Conservation (phyloP, 306 rosid genomes). For the Glycyrrhiza uralensis region DNA sequence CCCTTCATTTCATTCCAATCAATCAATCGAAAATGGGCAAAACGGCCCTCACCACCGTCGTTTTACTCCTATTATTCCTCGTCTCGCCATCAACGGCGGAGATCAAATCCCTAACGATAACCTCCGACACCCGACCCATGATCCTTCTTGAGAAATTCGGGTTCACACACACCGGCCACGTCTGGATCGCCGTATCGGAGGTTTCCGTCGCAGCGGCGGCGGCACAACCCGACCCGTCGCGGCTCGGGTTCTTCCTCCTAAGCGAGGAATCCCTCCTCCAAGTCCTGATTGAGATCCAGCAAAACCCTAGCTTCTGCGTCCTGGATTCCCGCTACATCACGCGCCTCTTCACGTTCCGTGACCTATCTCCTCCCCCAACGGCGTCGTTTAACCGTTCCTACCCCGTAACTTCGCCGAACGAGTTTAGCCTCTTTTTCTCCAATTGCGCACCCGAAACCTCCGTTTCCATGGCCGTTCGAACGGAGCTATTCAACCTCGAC, state of each 20-base stretch:
- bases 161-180: constrained; percentile 76
- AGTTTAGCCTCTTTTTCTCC: constrained; percentile 74
- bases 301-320: constrained; percentile 67
- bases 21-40: constrained; percentile 36
- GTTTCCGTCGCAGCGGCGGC: constrained; percentile 43
- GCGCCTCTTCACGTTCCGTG: constrained; percentile 56
- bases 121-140: constrained; percentile 69
- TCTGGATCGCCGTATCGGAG: constrained; percentile 44
- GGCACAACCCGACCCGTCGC: constrained; percentile 33
- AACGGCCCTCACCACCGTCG: constrained; percentile 28
- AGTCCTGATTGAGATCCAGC: constrained; percentile 79
- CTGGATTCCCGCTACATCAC: constrained; percentile 52
- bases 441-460: constrained; percentile 65
- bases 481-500: constrained; percentile 67
- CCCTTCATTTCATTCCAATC: neutral
- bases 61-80: constrained; percentile 25
- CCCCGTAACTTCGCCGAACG: constrained; percentile 62
- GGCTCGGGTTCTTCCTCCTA: constrained; percentile 81
- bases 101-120: constrained; percentile 69
- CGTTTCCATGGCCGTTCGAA: constrained; percentile 69
- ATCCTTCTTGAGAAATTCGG: constrained; percentile 87
- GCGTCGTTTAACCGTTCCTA: constrained; percentile 45
- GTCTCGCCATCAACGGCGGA: constrained; percentile 52
- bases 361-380: constrained; percentile 75
- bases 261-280: constrained; percentile 80